Conservation (phyloP, 1,284 basidiomycete species). For the Ceratobasidium sp. region DNA sequence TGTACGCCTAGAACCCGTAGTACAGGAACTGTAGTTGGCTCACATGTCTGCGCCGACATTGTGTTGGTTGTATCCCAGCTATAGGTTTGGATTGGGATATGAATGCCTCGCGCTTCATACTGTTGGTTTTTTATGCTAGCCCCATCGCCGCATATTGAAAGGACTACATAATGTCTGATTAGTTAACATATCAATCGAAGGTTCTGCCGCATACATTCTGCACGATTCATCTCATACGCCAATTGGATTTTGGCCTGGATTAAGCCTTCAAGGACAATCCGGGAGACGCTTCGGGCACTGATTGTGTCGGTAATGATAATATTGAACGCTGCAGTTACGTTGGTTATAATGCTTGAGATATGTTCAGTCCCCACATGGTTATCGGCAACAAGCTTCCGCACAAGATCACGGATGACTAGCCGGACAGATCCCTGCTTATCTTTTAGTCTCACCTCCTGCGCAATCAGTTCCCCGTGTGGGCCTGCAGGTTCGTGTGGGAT, state of each 20-base stretch:
- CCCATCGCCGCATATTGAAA: slow-evolving; percentile 25
- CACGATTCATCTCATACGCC: slow-evolving; percentile 3
- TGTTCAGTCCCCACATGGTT: not conserved
- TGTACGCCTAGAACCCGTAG: slow-evolving; percentile 18
- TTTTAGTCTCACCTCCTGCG: not conserved
- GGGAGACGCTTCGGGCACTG: slow-evolving; percentile 10
- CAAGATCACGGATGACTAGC: not conserved
- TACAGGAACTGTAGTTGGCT: not conserved
- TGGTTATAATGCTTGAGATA: not conserved
- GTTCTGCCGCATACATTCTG: not conserved
- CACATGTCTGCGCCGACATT: not conserved
- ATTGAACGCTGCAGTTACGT: not conserved
- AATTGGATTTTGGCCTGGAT: slow-evolving; percentile 8
- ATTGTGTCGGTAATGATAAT: not conserved
- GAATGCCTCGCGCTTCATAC: slow-evolving; percentile 4
- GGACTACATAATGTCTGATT: not conserved
- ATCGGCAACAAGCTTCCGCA: not conserved
- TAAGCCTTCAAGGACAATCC: slow-evolving; percentile 7
- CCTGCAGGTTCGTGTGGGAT: too few species aligned
- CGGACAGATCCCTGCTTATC: not conserved
- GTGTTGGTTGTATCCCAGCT: not conserved
- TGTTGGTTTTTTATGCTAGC: slow-evolving; percentile 34
- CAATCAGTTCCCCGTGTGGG: too few species aligned
- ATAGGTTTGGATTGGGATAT: not conserved
- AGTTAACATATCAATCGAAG: not conserved